Evolutionary conservation across 352 stramenopile genomes (phyloP).

Genomic region (Phytopythium ostracodes): DNA sequence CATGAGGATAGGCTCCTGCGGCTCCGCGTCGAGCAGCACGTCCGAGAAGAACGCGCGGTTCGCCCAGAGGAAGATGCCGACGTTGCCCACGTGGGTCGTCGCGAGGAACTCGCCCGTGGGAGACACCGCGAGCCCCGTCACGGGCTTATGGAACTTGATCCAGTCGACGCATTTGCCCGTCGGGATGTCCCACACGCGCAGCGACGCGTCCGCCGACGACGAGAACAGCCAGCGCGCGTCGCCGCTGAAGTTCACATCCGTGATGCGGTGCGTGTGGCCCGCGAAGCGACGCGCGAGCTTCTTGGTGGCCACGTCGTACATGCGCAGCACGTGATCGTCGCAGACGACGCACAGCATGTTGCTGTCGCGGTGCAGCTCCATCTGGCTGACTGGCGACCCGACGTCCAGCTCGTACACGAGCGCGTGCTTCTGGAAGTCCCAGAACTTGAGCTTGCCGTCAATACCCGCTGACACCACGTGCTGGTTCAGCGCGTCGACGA

Average conservation of each 20-base stretch:
- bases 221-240: slow-evolving; percentile 90
- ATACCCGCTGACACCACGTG: slow-evolving; percentile 80
- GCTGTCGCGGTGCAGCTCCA: slow-evolving; percentile 82
- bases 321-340: slow-evolving; percentile 84
- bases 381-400: slow-evolving; percentile 70
- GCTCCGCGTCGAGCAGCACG: slow-evolving; percentile 79
- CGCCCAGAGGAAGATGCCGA: slow-evolving; percentile 95
- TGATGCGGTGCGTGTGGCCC: slow-evolving; percentile 80
- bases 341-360: slow-evolving; percentile 86
- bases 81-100: slow-evolving; percentile 89
- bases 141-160: slow-evolving; percentile 90
- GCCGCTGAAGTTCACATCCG: slow-evolving; percentile 85
- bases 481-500: slow-evolving; percentile 84
- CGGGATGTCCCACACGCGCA: slow-evolving; percentile 93
- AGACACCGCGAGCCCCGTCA: slow-evolving; percentile 90
- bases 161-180: slow-evolving; percentile 95
- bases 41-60: slow-evolving; percentile 93
- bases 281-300: slow-evolving; percentile 88
- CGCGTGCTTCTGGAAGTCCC: slow-evolving; percentile 82
- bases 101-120: slow-evolving; percentile 95
- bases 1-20: slow-evolving; percentile 78
- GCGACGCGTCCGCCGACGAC: slow-evolving; percentile 80
- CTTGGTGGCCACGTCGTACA: slow-evolving; percentile 84
- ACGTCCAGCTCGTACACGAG: slow-evolving; percentile 68
- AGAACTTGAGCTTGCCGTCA: slow-evolving; percentile 90